Evolutionary conservation across 257 asterid genomes (phyloP).

Genomic region (Solanum gandarillasii): DNA sequence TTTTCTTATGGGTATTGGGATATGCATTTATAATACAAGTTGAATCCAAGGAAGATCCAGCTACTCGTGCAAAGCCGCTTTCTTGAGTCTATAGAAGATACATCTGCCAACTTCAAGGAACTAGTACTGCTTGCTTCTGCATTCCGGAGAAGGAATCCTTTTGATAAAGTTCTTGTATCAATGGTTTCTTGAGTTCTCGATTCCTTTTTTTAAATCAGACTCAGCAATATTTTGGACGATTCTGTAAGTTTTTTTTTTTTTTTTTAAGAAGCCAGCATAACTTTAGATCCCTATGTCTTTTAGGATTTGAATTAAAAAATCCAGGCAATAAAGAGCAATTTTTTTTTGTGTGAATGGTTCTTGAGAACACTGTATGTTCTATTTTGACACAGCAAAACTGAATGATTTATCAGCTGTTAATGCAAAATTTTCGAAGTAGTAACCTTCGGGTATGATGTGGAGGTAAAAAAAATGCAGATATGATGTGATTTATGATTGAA

Average conservation of each 20-base stretch:
- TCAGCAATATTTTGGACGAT: neutral
- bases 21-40: conserved; percentile 52
- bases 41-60: conserved; percentile 71
- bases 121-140: neutral
- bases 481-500: neutral
- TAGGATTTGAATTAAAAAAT: neutral
- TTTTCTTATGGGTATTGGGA: conserved; percentile 61
- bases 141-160: neutral
- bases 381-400: neutral
- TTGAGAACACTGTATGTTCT: neutral
- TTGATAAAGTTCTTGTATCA: neutral
- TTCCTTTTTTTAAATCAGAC: neutral
- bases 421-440: neutral
- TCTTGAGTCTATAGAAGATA: conserved; percentile 13
- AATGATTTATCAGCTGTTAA: neutral
- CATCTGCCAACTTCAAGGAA: neutral
- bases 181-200: neutral
- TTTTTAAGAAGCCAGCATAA: neutral
- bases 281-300: neutral
- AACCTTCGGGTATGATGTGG: neutral
- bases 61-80: conserved; percentile 65
- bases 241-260: neutral
- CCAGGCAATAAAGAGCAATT: neutral
- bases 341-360: neutral
- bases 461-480: neutral